These are phyloP conservation scores for Leccinum aurantiacum DNA, from an alignment of 768 basidiomycete species.

Conservation along the genomic window DNA sequence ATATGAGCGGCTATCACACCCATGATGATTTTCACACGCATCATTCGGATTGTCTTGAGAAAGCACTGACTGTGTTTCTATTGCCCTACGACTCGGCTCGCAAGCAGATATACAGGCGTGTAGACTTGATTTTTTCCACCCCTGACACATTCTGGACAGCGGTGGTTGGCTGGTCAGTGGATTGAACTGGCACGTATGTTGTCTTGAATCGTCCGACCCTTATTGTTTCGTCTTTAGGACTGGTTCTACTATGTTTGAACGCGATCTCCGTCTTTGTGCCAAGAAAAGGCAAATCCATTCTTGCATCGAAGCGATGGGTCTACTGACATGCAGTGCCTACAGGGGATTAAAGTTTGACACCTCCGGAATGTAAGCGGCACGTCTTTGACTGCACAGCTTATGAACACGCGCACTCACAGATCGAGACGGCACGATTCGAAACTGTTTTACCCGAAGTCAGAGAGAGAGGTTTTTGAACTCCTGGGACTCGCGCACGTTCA, in stretches of 20 bases:
- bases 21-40: conserved; percentile 53
- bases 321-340: conserved; percentile 2
- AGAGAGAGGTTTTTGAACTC: conserved; percentile 70
- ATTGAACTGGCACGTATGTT: neutral
- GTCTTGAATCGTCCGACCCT: neutral
- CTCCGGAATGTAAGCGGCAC: conserved; percentile 62
- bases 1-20: conserved; percentile 58
- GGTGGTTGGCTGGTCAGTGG: conserved; percentile 79
- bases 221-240: conserved; percentile 48
- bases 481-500: conserved; percentile 70
- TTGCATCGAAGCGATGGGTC: neutral
- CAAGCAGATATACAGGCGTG: conserved; percentile 56
- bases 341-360: conserved; percentile 87
- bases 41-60: conserved; percentile 83
- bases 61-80: conserved; percentile 76
- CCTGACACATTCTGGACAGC: conserved; percentile 85
- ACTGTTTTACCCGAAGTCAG: conserved; percentile 57
- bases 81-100: conserved; percentile 45
- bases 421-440: conserved; percentile 67
- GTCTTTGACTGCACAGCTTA: neutral
- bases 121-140: conserved; percentile 82
- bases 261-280: conserved; percentile 77
- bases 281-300: conserved; percentile 51
- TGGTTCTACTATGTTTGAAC: conserved; percentile 87
- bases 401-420: neutral